Percentiles rank a stretch among this genome's conserved stretches.
phyloP scores from a whole-genome alignment of 2,329 filamentous ascomycete species.

The Ophiostoma sp. region DNA sequence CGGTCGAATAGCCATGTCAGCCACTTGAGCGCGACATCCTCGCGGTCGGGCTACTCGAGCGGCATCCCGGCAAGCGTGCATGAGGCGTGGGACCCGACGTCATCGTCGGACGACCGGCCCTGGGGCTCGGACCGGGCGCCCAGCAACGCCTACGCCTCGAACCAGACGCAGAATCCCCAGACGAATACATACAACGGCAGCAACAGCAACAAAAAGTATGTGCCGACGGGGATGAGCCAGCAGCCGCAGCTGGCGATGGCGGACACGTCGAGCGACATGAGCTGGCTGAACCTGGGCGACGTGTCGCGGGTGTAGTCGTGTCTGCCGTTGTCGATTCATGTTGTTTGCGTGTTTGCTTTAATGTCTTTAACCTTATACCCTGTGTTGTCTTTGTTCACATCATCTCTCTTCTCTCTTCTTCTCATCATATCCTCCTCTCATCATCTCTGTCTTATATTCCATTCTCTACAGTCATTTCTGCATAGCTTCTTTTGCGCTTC shows the following conservation, averaged over 20 bases:
- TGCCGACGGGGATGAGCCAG: slow-evolving; percentile 39
- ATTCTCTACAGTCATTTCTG: neutral
- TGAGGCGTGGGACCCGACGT: slow-evolving; percentile 51
- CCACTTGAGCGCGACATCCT: slow-evolving; percentile 42
- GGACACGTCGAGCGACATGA: slow-evolving; percentile 61
- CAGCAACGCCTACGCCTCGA: slow-evolving; percentile 47
- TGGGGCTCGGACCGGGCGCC: slow-evolving; percentile 49
- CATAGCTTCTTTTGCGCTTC: neutral
- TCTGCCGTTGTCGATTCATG: neutral
- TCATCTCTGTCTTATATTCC: neutral
- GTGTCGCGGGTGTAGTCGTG: slow-evolving; percentile 20
- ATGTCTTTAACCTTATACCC: neutral
- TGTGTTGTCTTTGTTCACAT: neutral
- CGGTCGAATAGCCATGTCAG: slow-evolving; percentile 49
- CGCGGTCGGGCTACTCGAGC: slow-evolving; percentile 53
- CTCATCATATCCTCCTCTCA: too few relatives aligned
- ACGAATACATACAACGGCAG: slow-evolving; percentile 29
- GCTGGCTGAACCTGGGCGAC: slow-evolving; percentile 69
- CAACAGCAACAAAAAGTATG: slow-evolving; percentile 25
- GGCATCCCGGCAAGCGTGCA: slow-evolving; percentile 60
- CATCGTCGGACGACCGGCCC: slow-evolving; percentile 37
- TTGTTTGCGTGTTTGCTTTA: neutral
- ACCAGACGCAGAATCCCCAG: slow-evolving; percentile 35
- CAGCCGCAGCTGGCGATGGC: slow-evolving; percentile 50
- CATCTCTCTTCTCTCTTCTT: too few relatives aligned